These are phyloP conservation scores for Dalbergia cultrata DNA, from an alignment of 306 rosid species.

Conservation along the genomic window DNA sequence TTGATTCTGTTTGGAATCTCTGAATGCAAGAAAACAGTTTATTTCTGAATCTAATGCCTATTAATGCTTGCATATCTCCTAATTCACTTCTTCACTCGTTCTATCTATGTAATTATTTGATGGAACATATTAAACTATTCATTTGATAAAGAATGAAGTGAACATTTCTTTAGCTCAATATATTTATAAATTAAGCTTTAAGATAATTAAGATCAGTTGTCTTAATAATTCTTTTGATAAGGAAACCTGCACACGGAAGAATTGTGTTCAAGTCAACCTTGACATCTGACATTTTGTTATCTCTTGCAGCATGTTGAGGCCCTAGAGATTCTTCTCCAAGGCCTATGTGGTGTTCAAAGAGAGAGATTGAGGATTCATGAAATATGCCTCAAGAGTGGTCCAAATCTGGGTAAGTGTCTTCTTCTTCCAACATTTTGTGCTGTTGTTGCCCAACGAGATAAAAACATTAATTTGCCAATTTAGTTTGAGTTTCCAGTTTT, in stretches of 20 bases:
- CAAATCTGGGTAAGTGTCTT: constrained; percentile 67
- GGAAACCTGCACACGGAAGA: not conserved
- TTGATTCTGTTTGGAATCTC: no score
- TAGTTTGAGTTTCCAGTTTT: no score
- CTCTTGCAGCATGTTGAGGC: constrained; percentile 93
- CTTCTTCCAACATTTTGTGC: not conserved
- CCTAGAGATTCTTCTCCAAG: constrained; percentile 96
- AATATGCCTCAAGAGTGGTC: constrained; percentile 87
- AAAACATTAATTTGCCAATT: no score
- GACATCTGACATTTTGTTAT: constrained; percentile 36
- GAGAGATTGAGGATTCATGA: constrained; percentile 88
- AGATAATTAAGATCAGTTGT: no score
- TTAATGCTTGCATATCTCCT: not conserved
- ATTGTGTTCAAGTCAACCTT: constrained; percentile 3
- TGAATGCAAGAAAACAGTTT: no score
- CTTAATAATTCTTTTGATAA: constrained; percentile 4
- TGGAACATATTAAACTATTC: no score
- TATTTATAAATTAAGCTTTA: not conserved
- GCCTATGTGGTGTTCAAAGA: constrained; percentile 89
- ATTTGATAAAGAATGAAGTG: not conserved
- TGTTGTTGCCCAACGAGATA: not conserved
- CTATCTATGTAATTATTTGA: no score
- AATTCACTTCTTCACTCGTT: not conserved
- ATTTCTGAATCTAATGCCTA: no score
- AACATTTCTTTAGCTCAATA: constrained; percentile 27